Conservation (phyloP, 192 early-diverging fungal species). For the Mortierella alpina region DNA sequence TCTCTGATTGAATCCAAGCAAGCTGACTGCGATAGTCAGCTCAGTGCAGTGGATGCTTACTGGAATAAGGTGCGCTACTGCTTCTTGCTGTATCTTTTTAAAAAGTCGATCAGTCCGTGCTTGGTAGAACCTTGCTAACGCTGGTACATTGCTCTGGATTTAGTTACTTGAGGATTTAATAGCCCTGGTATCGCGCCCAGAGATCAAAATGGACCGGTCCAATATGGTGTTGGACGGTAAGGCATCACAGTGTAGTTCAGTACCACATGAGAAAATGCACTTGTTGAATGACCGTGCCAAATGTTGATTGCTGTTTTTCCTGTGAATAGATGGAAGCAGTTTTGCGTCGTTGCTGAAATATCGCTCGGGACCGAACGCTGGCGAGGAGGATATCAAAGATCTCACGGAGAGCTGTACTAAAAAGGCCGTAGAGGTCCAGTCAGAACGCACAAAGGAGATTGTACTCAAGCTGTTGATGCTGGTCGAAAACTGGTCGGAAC, state of each 20-base stretch:
- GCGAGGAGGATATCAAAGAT: conserved; percentile 14
- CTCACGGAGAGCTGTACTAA: conserved; percentile 15
- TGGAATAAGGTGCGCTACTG: conserved; percentile 57
- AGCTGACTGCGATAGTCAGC: conserved; percentile 52
- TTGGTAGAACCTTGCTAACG: not conserved
- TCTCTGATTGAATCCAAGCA: conserved; percentile 60
- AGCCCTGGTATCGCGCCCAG: conserved; percentile 2
- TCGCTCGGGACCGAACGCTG: not conserved
- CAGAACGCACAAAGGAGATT: conserved; percentile 14
- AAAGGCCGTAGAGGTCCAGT: not conserved
- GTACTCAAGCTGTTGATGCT: conserved; percentile 11
- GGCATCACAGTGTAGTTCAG: too few relatives aligned
- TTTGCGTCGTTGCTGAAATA: conserved; percentile 10
- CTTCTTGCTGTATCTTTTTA: not conserved
- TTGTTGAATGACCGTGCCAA: not conserved
- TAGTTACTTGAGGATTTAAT: conserved; percentile 19
- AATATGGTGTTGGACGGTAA: conserved; percentile 22
- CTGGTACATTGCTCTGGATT: not conserved
- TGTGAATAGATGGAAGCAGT: conserved; percentile 9
- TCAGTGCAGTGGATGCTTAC: conserved; percentile 54
- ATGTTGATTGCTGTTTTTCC: not conserved
- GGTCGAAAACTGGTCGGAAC: conserved; percentile 18
- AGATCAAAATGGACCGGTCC: not conserved
- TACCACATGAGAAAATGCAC: not conserved
- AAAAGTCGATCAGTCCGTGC: not conserved